Percentiles rank a stretch among this genome's conserved stretches.
phyloP scores from a whole-genome alignment of 2,329 filamentous ascomycete genomes.

The Podosphaera fusca region DNA sequence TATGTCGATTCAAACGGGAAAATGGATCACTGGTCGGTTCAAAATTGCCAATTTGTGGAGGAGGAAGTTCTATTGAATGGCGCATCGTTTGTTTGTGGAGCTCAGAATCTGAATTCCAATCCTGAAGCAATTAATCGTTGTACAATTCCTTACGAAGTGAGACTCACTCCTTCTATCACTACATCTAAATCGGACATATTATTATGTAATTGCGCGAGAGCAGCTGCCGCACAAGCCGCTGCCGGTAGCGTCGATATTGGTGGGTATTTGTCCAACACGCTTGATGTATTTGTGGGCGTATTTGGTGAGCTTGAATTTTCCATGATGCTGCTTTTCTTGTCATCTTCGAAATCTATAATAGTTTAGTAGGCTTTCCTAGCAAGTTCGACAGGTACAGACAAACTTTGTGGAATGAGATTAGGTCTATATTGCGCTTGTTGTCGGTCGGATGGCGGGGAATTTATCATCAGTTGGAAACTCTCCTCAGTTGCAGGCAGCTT shows the following conservation, averaged over 20 bases:
- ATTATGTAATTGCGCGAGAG: conserved; percentile 63
- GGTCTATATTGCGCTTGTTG: conserved; percentile 12
- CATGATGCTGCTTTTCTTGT: conserved; percentile 42
- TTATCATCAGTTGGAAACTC: conserved; percentile 93
- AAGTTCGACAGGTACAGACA: conserved; percentile 4
- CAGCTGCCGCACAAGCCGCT: conserved; percentile 55
- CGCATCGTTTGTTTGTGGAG: conserved; percentile 37
- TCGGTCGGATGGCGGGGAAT: conserved; percentile 43
- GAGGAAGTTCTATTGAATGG: conserved; percentile 45
- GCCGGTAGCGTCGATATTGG: conserved; percentile 40
- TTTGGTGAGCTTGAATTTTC: conserved; percentile 44
- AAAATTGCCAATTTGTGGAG: conserved; percentile 34
- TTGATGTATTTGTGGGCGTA: conserved; percentile 43
- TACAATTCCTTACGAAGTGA: too few species aligned
- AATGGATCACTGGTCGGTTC: conserved; percentile 42
- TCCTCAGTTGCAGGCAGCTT: conserved; percentile 96
- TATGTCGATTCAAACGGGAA: conserved; percentile 38
- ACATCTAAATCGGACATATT: conserved; percentile 55
- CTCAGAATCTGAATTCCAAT: conserved; percentile 50
- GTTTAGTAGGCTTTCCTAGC: conserved; percentile 3
- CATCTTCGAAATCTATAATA: conserved; percentile 27
- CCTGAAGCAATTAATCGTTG: conserved; percentile 21
- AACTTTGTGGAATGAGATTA: conserved; percentile 12
- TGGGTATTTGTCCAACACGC: conserved; percentile 42
- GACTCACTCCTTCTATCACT: conserved; percentile 53